Evolutionary conservation across 2,329 filamentous ascomycete species (phyloP), one percentile per base, ranked within the genome.

Genomic region (Pseudocercospora fuligena): DNA sequence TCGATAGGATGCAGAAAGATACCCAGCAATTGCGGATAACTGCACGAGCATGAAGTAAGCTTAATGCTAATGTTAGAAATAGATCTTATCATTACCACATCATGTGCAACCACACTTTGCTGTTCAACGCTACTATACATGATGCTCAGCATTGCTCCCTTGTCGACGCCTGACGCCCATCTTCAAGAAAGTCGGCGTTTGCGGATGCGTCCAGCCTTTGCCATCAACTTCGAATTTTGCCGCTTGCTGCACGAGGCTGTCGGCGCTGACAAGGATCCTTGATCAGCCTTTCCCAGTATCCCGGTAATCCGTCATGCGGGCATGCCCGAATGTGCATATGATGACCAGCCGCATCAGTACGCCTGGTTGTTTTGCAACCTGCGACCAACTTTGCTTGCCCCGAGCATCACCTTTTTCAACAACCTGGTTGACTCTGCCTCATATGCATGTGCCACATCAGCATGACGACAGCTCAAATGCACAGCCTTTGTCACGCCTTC

Each of bases 51-150:
- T 25, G 21, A 54, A 27, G 25, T 54, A 54, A 31, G 51, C 51
- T 54, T 54, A 54, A 54, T 54, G 51, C 51, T 54, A 29, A 54
- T 54, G 51, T 54, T 29, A 29, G 51, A 25, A 54, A n/a, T 27
- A 27, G 25, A 54, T 29, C 25, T 29, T n/a, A 27, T 16, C 25
- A 29, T 31, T n/a, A 54, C 51, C 25, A 54, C 51, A 27, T 27
- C 51, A 54, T 54, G 51, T 54, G 51, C 25, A 54, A n/a, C 25
- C 51, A 54, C 25, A 2, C 3, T 54, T 54, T 11, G 19, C 46
- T 12, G 11, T 25, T 4, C 19, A 49, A 21, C 9, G 4, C 25
- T 21, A 8, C 5, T 12, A 33, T 11, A 54, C 23, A 51, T 25
- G 8, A 51, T 51, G 6, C 25, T 16, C 51, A 54, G 51, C 3